Evolutionary conservation across 805 yeast genomes (phyloP).

Genomic region (Ascoidea asiatica): DNA sequence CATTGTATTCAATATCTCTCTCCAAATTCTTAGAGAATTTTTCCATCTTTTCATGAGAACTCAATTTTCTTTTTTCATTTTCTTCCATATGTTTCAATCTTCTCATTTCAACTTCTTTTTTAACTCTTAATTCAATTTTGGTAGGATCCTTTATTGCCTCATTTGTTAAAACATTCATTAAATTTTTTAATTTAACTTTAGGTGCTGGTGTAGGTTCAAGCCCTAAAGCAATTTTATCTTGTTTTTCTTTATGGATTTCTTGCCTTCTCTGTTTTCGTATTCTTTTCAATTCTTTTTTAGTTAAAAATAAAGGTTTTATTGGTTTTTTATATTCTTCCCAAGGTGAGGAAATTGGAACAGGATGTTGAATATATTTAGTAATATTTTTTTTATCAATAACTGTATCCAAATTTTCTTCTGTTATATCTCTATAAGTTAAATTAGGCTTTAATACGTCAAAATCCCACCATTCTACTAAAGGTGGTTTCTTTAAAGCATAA

Average conservation of each 20-base stretch:
- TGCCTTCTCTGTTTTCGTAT: slow-evolving; percentile 60
- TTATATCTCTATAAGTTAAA: slow-evolving; percentile 19
- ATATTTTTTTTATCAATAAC: slow-evolving; percentile 22
- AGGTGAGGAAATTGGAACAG: slow-evolving; percentile 48
- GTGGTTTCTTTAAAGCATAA: slow-evolving; percentile 38
- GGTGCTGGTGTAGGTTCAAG: slow-evolving; percentile 82
- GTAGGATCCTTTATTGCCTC: slow-evolving; percentile 81
- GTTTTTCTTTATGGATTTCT: slow-evolving; percentile 49
- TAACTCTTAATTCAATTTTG: slow-evolving; percentile 1
- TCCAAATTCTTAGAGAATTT: slow-evolving; percentile 34
- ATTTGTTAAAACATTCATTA: slow-evolving; percentile 76
- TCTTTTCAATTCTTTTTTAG: slow-evolving; percentile 66
- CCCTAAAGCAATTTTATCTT: slow-evolving; percentile 69
- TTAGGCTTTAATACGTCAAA: slow-evolving; percentile 30
- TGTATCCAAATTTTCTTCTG: slow-evolving; percentile 14
- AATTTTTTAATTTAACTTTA: slow-evolving; percentile 69
- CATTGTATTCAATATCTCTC: slow-evolving; percentile 32
- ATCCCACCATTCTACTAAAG: slow-evolving; percentile 88
- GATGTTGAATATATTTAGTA: slow-evolving; percentile 71
- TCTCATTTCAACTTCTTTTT: slow-evolving; percentile 24
- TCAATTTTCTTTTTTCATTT: slow-evolving; percentile 51
- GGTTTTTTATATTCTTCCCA: slow-evolving; percentile 34
- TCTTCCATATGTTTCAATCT: slow-evolving; percentile 38
- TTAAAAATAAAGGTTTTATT: slow-evolving; percentile 40
- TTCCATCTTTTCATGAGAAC: slow-evolving; percentile 39